Evolutionary conservation across 2,329 filamentous ascomycete species (phyloP).

Genomic region (Pseudocercospora musae): DNA sequence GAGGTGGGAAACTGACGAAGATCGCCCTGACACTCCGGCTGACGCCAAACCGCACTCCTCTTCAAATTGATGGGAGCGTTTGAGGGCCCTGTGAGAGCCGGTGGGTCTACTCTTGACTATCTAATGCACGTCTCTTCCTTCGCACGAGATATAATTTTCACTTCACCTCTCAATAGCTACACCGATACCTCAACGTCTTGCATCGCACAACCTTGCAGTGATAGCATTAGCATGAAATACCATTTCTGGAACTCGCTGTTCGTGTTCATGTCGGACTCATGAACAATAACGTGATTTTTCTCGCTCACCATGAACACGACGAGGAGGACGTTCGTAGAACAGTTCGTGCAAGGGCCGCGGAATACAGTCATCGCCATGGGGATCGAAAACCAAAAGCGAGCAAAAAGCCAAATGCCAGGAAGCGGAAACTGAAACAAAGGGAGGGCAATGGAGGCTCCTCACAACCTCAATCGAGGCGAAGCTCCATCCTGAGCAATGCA

Average conservation of each 20-base stretch:
- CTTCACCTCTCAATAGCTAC: not conserved
- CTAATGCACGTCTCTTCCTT: constrained; percentile 1
- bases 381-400: constrained; percentile 7
- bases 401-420: not conserved
- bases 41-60: not conserved
- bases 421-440: not conserved
- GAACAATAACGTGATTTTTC: constrained; percentile 4
- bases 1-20: not conserved
- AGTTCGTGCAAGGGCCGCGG: constrained; percentile 9
- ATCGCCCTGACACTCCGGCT: not conserved
- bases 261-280: not conserved
- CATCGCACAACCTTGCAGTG: not conserved
- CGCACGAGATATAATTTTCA: not conserved
- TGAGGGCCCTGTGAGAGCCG: not conserved
- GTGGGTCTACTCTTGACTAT: not conserved
- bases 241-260: not conserved
- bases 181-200: not conserved
- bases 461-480: not conserved
- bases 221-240: not conserved
- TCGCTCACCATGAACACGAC: not conserved
- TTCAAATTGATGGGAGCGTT: not conserved
- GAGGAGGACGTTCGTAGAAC: constrained; percentile 4
- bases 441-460: not conserved
- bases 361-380: constrained; percentile 12
- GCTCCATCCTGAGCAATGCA: not conserved